Evolutionary conservation across 495 filamentous ascomycete genomes (phyloP), one percentile per base, ranked within the genome.

Genomic region (Penicillium mononematosum): DNA sequence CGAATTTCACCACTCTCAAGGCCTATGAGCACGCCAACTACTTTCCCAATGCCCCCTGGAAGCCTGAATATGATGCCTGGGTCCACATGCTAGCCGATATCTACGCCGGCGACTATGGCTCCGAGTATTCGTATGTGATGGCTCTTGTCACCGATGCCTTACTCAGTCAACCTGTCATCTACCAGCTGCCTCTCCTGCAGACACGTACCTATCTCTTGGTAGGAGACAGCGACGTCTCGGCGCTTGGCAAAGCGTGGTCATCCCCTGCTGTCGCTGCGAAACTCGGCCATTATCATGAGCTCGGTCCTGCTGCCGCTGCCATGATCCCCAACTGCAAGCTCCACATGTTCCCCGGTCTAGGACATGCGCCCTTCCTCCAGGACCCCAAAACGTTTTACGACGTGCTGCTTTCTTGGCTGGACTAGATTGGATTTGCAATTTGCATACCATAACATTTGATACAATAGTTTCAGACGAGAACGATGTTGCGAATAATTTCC

Each of bases 281-380:
- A 6, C 36, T 61, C 24, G 59, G 59, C 7, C 49, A 58, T 31
- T 58, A 58, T 42, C 22, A 43, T 22, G 44, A 32, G 7, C 55
- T 61, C 1, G 59, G 59, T 20, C 59, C 59, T 36, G 59, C 59
- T n/a, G 59, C 55, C 5, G 59, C 59, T 24, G 59, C 59, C 19
- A 43, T 53, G 49, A 54, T 61, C 8, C 55, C 59, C 9, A 50
- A 61, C 17, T 54, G 49, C 49, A 58, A 45, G 3, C 53, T 58
- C 55, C 55, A 58, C n/a, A 61, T 58, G 55, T 61, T 61, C 44
- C 43, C 59, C 39, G 59, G 59, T 22, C 50, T 61, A 16, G 59
- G 59, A 9, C 59, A 61, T 58, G 59, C 59, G 3, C 59, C 59
- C 17, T 61, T 61, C 49, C 55, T 61, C 14, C 59, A 61, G 45